A percentile compares a stretch with the other conserved stretches of the same genome.
Evolutionary conservation across 768 basidiomycete genomes (phyloP).

Genomic region (Tylopilus vinaceipallidus): DNA sequence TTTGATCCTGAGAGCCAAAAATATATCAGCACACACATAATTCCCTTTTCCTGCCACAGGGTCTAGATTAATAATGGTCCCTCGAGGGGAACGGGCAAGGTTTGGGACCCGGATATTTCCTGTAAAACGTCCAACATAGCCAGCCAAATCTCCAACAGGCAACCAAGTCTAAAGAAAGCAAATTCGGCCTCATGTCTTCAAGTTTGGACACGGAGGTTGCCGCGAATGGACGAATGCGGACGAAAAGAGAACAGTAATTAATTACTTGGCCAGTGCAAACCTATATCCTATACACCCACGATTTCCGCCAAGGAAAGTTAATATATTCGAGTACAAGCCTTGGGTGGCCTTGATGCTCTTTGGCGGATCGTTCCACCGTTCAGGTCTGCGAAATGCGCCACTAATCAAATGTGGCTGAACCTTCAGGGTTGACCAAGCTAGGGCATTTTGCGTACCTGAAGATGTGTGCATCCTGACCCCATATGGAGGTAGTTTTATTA

Average conservation of each 20-base stretch:
- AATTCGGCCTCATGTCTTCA: constrained; percentile 13
- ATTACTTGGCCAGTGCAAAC: constrained; percentile 61
- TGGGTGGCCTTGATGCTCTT: constrained; percentile 38
- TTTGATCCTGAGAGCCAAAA: constrained; percentile 50
- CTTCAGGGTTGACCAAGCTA: constrained; percentile 20
- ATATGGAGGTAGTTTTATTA: constrained; percentile 53
- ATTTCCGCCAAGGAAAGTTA: constrained; percentile 60
- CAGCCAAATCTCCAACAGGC: constrained; percentile 10
- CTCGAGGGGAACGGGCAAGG: constrained; percentile 1
- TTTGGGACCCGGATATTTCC: not conserved
- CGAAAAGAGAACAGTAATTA: constrained; percentile 10
- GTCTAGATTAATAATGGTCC: constrained; percentile 1
- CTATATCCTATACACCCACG: constrained; percentile 62
- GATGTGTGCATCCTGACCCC: constrained; percentile 63
- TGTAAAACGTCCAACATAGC: not conserved
- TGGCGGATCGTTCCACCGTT: constrained; percentile 48
- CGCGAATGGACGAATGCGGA: constrained; percentile 8
- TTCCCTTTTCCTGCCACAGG: not conserved
- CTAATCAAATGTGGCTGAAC: constrained; percentile 19
- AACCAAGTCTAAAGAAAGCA: constrained; percentile 23
- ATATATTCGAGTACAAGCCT: constrained; percentile 51
- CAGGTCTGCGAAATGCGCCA: constrained; percentile 40
- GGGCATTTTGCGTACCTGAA: constrained; percentile 47
- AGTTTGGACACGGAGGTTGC: constrained; percentile 5
- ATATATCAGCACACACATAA: constrained; percentile 14